phyloP scores from a whole-genome alignment of 2,329 filamentous ascomycete species.

The Diaporthe sp. region DNA sequence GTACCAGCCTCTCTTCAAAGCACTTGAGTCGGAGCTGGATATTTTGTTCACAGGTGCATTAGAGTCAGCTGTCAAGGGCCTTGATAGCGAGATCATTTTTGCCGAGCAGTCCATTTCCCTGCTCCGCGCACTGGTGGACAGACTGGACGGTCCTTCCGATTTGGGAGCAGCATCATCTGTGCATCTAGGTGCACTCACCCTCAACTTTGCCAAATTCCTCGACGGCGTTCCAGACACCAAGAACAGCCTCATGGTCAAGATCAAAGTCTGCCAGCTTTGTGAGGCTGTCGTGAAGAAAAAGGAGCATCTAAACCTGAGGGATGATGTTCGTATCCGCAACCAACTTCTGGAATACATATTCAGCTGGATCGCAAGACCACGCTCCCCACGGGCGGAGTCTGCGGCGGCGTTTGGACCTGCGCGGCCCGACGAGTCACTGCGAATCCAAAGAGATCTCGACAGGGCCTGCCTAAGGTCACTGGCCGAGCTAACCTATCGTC shows the following conservation, averaged over 20 bases:
- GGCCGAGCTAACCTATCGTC: conserved; percentile 75
- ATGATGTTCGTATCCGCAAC: conserved; percentile 78
- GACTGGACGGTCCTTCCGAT: conserved; percentile 74
- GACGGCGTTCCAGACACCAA: conserved; percentile 70
- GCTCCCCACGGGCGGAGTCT: conserved; percentile 62
- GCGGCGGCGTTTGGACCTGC: conserved; percentile 53
- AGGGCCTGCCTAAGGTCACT: conserved; percentile 75
- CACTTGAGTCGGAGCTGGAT: conserved; percentile 75
- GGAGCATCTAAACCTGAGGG: conserved; percentile 76
- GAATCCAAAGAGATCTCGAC: conserved; percentile 76
- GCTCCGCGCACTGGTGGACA: conserved; percentile 74
- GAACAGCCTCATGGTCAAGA: conserved; percentile 74
- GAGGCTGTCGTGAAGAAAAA: conserved; percentile 76
- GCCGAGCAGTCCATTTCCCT: conserved; percentile 77
- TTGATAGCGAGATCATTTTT: conserved; percentile 75
- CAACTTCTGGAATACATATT: conserved; percentile 78
- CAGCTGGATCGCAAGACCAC: conserved; percentile 76
- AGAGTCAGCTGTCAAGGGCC: conserved; percentile 64
- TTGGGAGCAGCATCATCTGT: conserved; percentile 73
- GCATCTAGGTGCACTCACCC: conserved; percentile 73
- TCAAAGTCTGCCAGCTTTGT: conserved; percentile 77
- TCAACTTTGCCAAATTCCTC: conserved; percentile 78
- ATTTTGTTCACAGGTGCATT: conserved; percentile 71
- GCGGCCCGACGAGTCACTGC: conserved; percentile 69
- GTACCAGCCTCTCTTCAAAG: conserved; percentile 74